Percentiles rank a stretch among this genome's conserved stretches.
Conservation (phyloP, 129 eudicot genomes). For the Daucus carota region DNA sequence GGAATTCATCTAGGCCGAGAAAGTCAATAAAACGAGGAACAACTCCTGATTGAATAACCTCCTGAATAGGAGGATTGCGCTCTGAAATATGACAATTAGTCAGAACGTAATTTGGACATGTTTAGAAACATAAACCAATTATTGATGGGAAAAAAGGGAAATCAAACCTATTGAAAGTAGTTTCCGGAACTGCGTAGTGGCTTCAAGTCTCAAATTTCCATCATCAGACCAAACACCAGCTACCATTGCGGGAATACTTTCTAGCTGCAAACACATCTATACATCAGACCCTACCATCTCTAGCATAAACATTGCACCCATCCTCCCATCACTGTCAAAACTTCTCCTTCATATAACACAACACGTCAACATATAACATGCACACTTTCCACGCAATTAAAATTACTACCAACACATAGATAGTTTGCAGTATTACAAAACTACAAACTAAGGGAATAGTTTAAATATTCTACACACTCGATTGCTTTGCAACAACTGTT, state of each 20-base stretch:
- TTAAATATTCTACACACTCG: background rate
- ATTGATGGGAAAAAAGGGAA: background rate
- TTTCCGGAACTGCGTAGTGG: conserved; percentile 27
- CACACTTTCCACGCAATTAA: background rate
- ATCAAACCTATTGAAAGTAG: conserved; percentile 25
- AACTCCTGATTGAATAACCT: conserved; percentile 41
- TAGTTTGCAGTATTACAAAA: background rate
- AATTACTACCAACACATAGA: background rate
- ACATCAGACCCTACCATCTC: background rate
- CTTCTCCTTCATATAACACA: background rate
- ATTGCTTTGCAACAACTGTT: background rate
- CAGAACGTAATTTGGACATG: background rate
- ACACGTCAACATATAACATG: background rate
- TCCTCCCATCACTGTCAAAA: background rate
- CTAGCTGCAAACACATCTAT: background rate
- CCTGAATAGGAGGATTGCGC: conserved; percentile 48
- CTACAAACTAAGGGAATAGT: background rate
- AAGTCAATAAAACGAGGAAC: conserved; percentile 49
- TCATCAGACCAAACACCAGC: conserved; percentile 22
- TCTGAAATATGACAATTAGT: conserved; percentile 11
- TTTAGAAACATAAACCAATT: background rate
- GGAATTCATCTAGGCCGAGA: conserved; percentile 31
- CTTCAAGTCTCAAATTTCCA: conserved; percentile 20
- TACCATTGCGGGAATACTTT: conserved; percentile 22
- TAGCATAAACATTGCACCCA: background rate